A percentile compares a stretch with the other conserved stretches of the same genome.
Conservation (phyloP, 2,329 filamentous ascomycete genomes). For the Fusarium ambrosium region DNA sequence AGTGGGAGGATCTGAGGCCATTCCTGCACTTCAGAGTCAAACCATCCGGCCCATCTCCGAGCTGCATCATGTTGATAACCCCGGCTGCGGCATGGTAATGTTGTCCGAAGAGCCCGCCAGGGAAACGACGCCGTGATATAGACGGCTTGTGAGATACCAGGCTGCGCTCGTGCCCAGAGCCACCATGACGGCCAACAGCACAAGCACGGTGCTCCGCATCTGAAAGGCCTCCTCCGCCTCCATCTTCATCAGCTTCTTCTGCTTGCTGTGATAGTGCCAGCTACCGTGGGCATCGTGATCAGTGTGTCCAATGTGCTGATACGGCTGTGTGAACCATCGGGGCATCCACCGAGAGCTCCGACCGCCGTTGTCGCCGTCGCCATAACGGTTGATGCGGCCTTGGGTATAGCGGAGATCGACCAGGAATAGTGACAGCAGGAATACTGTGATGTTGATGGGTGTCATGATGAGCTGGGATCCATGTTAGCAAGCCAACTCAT, state of each 20-base stretch:
- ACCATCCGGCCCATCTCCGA: not conserved
- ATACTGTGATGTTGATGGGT: slow-evolving; percentile 73
- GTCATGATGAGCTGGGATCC: slow-evolving; percentile 65
- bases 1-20: slow-evolving; percentile 1
- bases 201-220: slow-evolving; percentile 67
- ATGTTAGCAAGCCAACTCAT: slow-evolving; percentile 20
- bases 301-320: slow-evolving; percentile 49
- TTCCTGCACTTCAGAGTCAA: not conserved
- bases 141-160: slow-evolving; percentile 33
- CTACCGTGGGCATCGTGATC: slow-evolving; percentile 44
- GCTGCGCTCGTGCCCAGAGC: slow-evolving; percentile 21
- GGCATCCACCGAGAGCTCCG: slow-evolving; percentile 32
- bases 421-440: slow-evolving; percentile 74
- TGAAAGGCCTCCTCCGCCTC: slow-evolving; percentile 75
- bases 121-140: slow-evolving; percentile 27
- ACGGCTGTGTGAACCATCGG: slow-evolving; percentile 53
- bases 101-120: slow-evolving; percentile 22
- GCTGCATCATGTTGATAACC: slow-evolving; percentile 13
- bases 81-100: slow-evolving; percentile 18
- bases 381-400: slow-evolving; percentile 58
- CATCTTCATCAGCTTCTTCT: slow-evolving; percentile 71
- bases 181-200: slow-evolving; percentile 58
- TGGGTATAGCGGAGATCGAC: slow-evolving; percentile 71
- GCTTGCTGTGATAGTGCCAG: slow-evolving; percentile 68
- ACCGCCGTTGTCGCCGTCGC: slow-evolving; percentile 49